These are phyloP conservation scores for Sextonia rubra DNA, from an alignment of 164 flowering plant genomes.

Conservation along the genomic window DNA sequence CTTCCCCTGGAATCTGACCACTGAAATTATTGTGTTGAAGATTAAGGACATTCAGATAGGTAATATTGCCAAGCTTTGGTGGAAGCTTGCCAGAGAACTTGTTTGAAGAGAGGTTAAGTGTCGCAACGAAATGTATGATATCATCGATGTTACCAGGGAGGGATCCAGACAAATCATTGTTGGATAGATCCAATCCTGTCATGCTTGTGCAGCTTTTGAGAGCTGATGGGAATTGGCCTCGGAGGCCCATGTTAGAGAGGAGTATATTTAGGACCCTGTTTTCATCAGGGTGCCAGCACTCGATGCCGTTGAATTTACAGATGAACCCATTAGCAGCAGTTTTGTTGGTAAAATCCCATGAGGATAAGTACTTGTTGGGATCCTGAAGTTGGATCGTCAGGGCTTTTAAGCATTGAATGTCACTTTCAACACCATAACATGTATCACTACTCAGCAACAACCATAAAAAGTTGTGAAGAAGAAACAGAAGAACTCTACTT, in stretches of 20 bases:
- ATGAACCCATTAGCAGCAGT: conserved; percentile 26
- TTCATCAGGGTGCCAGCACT: conserved; percentile 82
- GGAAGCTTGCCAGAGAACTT: conserved; percentile 60
- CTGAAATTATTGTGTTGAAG: no score
- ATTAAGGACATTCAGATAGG: no score
- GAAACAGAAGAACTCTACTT: conserved; percentile 4
- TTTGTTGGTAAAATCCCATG: no score
- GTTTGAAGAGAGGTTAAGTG: conserved; percentile 72
- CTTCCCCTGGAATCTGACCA: no score
- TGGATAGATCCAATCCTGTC: conserved; percentile 70
- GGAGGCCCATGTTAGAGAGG: conserved; percentile 53
- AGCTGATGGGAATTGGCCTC: conserved; percentile 65
- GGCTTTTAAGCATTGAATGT: no score
- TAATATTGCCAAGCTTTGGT: conserved; percentile 29
- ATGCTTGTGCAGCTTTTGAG: conserved; percentile 50
- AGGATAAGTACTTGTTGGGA: no score
- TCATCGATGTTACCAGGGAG: conserved; percentile 48
- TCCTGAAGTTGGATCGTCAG: no score
- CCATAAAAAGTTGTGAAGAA: conserved; percentile 13
- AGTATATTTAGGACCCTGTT: conserved; percentile 52
- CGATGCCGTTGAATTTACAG: not conserved
- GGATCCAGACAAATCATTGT: conserved; percentile 46
- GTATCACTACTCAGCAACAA: conserved; percentile 18
- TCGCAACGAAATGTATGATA: conserved; percentile 27
- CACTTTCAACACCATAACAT: not conserved